Evolutionary conservation across 164 flowering plant species (phyloP).

Genomic region (Vitis rupestris): DNA sequence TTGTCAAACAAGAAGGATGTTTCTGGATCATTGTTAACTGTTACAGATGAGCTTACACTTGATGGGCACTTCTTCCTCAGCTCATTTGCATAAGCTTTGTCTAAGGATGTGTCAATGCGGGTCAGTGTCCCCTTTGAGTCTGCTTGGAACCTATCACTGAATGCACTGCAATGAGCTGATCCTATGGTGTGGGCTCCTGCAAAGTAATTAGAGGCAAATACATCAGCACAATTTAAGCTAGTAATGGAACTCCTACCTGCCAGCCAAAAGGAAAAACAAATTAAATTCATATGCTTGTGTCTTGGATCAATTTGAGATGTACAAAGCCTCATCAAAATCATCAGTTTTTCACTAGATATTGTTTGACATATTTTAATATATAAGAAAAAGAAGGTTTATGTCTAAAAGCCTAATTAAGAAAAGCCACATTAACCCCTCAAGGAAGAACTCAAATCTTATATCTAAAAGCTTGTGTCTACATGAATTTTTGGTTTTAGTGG

Average conservation of each 20-base stretch:
- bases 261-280: no score
- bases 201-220: neutral
- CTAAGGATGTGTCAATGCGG: slow-evolving; percentile 52
- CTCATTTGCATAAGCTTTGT: slow-evolving; percentile 47
- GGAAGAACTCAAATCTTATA: no score
- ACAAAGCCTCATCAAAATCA: no score
- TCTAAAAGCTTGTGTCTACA: no score
- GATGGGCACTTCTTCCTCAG: slow-evolving; percentile 51
- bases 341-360: no score
- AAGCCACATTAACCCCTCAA: no score
- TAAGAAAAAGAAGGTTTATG: no score
- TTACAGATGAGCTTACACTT: slow-evolving; percentile 32
- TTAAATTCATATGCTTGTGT: no score
- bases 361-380: no score
- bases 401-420: no score
- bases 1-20: slow-evolving; percentile 63
- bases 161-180: slow-evolving; percentile 65
- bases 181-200: slow-evolving; percentile 89
- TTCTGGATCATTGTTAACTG: slow-evolving; percentile 58
- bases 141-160: slow-evolving; percentile 57
- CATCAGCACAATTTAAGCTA: neutral
- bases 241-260: neutral
- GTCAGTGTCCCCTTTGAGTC: slow-evolving; percentile 52
- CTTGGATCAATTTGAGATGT: no score
- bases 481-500: neutral